Evolutionary conservation across 2,329 filamentous ascomycete genomes (phyloP).

Genomic region (Diplodia corticola): DNA sequence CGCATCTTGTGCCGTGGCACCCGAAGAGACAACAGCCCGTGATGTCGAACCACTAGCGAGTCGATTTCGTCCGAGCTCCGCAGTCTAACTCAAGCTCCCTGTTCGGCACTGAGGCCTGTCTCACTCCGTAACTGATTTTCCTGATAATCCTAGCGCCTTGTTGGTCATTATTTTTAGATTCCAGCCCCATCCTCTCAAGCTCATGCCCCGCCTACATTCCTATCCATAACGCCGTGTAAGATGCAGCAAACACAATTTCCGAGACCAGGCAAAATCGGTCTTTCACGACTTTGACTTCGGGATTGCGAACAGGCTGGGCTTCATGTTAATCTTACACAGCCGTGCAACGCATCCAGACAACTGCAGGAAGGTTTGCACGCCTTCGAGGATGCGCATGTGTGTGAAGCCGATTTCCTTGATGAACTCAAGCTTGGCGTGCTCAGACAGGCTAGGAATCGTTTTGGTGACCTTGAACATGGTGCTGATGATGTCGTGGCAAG

Average conservation of each 20-base stretch:
- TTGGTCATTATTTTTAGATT: slow-evolving; percentile 5
- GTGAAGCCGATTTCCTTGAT: slow-evolving; percentile 99
- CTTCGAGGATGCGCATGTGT: slow-evolving; percentile 98
- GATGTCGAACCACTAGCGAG: neutral
- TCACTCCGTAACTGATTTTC: neutral
- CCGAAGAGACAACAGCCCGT: neutral
- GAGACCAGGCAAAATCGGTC: neutral
- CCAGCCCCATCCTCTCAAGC: neutral
- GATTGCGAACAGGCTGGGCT: slow-evolving; percentile 72
- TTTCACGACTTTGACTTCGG: slow-evolving; percentile 27
- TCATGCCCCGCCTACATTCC: neutral
- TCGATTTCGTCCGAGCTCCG: slow-evolving; percentile 1
- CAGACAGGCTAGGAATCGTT: slow-evolving; percentile 85
- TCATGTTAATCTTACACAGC: slow-evolving; percentile 95
- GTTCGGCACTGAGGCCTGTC: neutral
- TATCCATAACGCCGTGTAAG: slow-evolving; percentile 13
- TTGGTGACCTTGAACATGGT: slow-evolving; percentile 99
- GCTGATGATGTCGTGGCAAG: slow-evolving; percentile 97
- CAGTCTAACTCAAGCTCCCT: neutral
- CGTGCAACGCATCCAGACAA: slow-evolving; percentile 89
- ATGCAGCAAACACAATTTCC: slow-evolving; percentile 11
- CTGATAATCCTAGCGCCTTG: neutral
- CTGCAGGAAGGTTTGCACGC: slow-evolving; percentile 91
- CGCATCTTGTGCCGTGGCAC: neutral
- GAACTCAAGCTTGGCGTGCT: slow-evolving; percentile 95